A percentile compares a stretch with the other conserved stretches of the same genome.
Conservation (phyloP, 257 asterid species). For the Euphrasia confusa region DNA sequence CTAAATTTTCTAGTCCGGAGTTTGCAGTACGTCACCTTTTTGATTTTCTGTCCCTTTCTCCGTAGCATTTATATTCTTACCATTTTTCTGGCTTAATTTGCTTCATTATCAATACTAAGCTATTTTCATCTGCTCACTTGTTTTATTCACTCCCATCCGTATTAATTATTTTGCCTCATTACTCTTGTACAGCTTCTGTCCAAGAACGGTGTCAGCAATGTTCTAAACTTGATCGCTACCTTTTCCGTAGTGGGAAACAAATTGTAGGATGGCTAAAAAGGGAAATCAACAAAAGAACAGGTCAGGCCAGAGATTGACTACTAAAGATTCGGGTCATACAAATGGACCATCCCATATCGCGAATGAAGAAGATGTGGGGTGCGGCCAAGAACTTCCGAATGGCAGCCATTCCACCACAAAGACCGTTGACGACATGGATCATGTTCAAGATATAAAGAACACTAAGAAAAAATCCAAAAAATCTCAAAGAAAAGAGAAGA, state of each 20-base stretch:
- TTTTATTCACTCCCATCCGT: neutral
- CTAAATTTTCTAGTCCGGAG: slow-evolving; percentile 1
- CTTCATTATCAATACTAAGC: slow-evolving; percentile 3
- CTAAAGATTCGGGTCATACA: slow-evolving; percentile 31
- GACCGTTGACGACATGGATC: slow-evolving; percentile 30
- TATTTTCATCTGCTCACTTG: slow-evolving; percentile 1
- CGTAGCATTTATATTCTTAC: slow-evolving; percentile 1
- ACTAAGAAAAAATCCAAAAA: slow-evolving; percentile 46
- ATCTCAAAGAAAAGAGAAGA: slow-evolving; percentile 48
- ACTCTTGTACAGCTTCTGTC: slow-evolving; percentile 27
- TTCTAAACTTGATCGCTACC: slow-evolving; percentile 23
- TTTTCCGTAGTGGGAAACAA: slow-evolving; percentile 17
- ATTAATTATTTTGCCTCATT: slow-evolving; percentile 3
- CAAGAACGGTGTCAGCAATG: slow-evolving; percentile 21
- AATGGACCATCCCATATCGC: neutral
- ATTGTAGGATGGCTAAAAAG: slow-evolving; percentile 50
- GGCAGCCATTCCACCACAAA: slow-evolving; percentile 35
- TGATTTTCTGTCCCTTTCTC: neutral
- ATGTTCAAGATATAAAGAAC: slow-evolving; percentile 39
- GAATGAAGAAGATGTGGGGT: slow-evolving; percentile 29
- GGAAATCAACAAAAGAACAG: slow-evolving; percentile 54
- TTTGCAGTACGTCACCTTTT: neutral
- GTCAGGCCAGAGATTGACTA: slow-evolving; percentile 33
- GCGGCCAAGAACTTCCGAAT: slow-evolving; percentile 41
- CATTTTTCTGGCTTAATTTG: slow-evolving; percentile 7